phyloP scores from a whole-genome alignment of 1,284 basidiomycete species.

The Ceratobasidium sp. region DNA sequence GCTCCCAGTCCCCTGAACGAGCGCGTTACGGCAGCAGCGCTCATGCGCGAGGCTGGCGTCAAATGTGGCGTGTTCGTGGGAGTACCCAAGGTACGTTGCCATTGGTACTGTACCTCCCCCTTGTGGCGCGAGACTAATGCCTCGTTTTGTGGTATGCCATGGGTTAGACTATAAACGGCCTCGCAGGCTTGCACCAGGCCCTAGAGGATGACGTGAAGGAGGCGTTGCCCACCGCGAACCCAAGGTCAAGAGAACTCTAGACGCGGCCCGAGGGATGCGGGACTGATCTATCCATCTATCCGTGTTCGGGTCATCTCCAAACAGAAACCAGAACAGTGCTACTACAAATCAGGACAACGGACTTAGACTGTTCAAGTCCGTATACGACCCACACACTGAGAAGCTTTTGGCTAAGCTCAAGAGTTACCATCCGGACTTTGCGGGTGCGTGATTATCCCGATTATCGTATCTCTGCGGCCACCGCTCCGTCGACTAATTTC shows the following conservation, averaged over 20 bases:
- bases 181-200: conserved; percentile 78
- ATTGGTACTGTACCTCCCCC: background rate
- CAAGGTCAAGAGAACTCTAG: conserved; percentile 67
- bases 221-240: conserved; percentile 72
- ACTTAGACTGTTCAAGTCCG: conserved; percentile 84
- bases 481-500: conserved; percentile 47
- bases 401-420: conserved; percentile 92
- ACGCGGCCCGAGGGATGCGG: conserved; percentile 25
- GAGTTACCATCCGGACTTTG: conserved; percentile 74
- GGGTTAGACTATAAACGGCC: conserved; percentile 81
- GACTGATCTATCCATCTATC: conserved; percentile 46
- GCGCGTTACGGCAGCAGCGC: conserved; percentile 70
- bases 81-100: conserved; percentile 79
- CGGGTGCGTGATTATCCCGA: conserved; percentile 71
- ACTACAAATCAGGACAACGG: conserved; percentile 58
- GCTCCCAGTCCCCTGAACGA: conserved; percentile 64
- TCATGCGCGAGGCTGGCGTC: conserved; percentile 93
- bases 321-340: conserved; percentile 40
- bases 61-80: conserved; percentile 96
- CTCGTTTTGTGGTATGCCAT: conserved; percentile 43
- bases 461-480: conserved; percentile 57
- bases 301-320: conserved; percentile 35
- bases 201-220: conserved; percentile 83
- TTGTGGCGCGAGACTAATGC: conserved; percentile 51
- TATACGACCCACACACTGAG: conserved; percentile 90